These are phyloP conservation scores for Cornus kousa DNA, from an alignment of 148 eudicot genomes.

Conservation along the genomic window DNA sequence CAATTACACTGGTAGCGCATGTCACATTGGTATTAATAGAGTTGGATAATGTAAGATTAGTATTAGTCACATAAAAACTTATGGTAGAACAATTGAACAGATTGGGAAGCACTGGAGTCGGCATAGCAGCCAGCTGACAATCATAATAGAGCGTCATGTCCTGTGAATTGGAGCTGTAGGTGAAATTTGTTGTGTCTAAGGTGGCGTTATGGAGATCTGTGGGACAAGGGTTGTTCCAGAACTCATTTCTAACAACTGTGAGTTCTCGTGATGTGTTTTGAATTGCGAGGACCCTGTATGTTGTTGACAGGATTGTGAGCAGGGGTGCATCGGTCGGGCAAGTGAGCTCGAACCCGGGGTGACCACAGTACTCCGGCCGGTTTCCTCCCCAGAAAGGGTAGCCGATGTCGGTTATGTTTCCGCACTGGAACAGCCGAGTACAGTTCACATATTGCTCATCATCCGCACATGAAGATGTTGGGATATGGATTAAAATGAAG, in stretches of 20 bases:
- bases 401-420: not conserved
- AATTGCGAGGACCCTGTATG: not conserved
- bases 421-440: not conserved
- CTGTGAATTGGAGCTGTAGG: not conserved
- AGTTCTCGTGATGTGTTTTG: not conserved
- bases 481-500: no score
- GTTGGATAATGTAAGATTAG: no score
- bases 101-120: no score
- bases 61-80: no score
- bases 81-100: no score
- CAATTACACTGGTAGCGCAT: no score
- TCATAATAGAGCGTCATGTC: not conserved
- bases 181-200: not conserved
- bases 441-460: not conserved
- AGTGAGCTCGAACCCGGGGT: constrained; percentile 2
- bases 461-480: no score
- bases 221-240: not conserved
- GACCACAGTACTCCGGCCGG: constrained; percentile 15
- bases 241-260: not conserved
- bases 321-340: not conserved
- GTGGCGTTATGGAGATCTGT: not conserved
- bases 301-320: not conserved
- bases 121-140: no score
- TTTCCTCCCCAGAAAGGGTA: constrained; percentile 16
- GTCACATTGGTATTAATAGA: no score